Conservation (phyloP, 305 asterid genomes). For the Stenogyne calaminthoides region DNA sequence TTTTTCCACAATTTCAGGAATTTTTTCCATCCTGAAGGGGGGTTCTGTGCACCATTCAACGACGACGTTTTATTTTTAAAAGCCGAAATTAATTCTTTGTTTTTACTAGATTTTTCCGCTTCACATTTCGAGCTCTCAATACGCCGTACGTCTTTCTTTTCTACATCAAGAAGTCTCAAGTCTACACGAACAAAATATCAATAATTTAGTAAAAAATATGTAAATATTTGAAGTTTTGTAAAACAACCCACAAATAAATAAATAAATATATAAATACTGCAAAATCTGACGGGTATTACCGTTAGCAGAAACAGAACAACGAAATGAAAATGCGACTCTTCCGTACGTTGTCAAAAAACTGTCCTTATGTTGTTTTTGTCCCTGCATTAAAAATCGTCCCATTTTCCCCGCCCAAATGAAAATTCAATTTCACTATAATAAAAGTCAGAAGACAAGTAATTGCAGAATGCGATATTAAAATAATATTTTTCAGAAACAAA, state of each 20-base stretch:
- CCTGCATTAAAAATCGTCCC: not conserved
- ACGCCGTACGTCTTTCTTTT: not conserved
- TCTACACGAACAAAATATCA: constrained; percentile 12
- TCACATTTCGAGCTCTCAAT: not conserved
- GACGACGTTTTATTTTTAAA: not conserved
- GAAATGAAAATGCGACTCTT: constrained; percentile 6
- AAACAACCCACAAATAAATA: not conserved
- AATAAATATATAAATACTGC: not conserved
- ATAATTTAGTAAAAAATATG: not conserved
- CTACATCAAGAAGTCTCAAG: constrained; percentile 8
- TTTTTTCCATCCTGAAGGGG: constrained; percentile 23
- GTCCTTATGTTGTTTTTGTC: not conserved
- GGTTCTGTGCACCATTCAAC: not conserved
- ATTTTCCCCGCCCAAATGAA: constrained; percentile 21
- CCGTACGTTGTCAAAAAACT: not conserved
- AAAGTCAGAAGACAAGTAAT: not conserved
- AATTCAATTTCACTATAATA: not conserved
- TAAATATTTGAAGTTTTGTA: not conserved
- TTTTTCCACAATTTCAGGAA: constrained; percentile 27
- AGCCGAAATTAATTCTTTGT: not conserved
- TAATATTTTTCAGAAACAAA: not conserved
- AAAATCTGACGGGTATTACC: not conserved
- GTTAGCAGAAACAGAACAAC: constrained; percentile 25
- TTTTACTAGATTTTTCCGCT: not conserved
- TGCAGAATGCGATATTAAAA: not conserved